A percentile compares a stretch with the other conserved stretches of the same genome.
These are phyloP conservation scores for Boletus holoroseus DNA, from an alignment of 1,284 basidiomycete genomes.

Conservation along the genomic window DNA sequence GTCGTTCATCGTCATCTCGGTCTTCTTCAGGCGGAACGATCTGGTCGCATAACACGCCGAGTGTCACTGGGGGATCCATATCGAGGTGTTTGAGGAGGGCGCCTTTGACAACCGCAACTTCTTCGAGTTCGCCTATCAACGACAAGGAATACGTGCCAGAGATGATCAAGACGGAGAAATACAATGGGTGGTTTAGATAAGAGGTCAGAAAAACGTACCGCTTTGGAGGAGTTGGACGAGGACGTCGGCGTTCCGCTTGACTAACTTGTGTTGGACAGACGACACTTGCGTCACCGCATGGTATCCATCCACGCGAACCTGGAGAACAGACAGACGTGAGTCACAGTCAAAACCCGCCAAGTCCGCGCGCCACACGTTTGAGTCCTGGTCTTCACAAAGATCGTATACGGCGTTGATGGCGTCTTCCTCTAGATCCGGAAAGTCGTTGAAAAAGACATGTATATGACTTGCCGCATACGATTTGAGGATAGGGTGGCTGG, in stretches of 20 bases:
- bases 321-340: constrained; percentile 12
- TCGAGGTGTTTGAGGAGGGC: constrained; percentile 59
- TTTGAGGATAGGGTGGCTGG: constrained; percentile 35
- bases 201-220: constrained; percentile 43
- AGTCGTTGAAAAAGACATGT: constrained; percentile 54
- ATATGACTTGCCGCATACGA: constrained; percentile 55
- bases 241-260: constrained; percentile 67
- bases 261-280: constrained; percentile 50
- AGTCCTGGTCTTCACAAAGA: constrained; percentile 62
- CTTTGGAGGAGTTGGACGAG: constrained; percentile 68
- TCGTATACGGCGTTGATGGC: constrained; percentile 72
- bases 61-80: constrained; percentile 53
- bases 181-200: background rate
- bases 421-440: constrained; percentile 63
- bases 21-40: constrained; percentile 47
- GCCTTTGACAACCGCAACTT: constrained; percentile 55
- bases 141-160: constrained; percentile 10
- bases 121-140: constrained; percentile 55
- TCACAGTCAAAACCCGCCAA: background rate
- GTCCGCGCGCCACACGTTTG: constrained; percentile 38
- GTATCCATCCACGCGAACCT: constrained; percentile 68
- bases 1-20: constrained; percentile 53
- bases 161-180: constrained; percentile 25
- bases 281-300: constrained; percentile 59
- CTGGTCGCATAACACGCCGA: constrained; percentile 66